Conservation (phyloP, 2,329 filamentous ascomycete species). For the Leptographium galeiforme region DNA sequence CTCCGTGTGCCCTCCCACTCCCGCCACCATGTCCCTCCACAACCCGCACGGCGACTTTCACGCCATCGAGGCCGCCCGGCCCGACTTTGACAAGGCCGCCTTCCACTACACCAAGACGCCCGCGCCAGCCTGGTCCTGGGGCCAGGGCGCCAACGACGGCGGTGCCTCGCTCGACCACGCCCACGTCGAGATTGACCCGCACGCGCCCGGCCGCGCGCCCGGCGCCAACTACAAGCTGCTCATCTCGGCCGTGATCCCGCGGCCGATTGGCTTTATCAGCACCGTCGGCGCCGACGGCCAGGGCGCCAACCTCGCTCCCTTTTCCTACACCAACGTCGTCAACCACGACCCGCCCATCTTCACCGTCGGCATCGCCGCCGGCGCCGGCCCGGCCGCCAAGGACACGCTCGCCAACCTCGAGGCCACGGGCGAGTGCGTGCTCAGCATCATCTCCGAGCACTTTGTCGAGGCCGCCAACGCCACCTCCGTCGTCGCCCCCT, state of each 20-base stretch:
- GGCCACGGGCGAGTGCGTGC: conserved; percentile 59
- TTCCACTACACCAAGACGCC: conserved; percentile 50
- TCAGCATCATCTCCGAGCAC: conserved; percentile 79
- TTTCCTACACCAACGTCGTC: conserved; percentile 74
- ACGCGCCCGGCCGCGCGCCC: conserved; percentile 52
- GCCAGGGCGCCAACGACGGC: conserved; percentile 47
- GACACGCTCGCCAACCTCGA: conserved; percentile 65
- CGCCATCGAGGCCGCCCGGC: conserved; percentile 50
- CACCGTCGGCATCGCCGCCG: conserved; percentile 38
- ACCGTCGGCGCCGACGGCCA: conserved; percentile 40
- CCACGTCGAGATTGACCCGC: conserved; percentile 72
- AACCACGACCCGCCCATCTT: conserved; percentile 82
- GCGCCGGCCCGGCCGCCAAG: conserved; percentile 47
- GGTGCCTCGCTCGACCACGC: conserved; percentile 21
- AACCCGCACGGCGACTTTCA: conserved; percentile 69
- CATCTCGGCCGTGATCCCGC: conserved; percentile 69
- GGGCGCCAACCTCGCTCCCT: conserved; percentile 66
- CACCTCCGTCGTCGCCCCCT: conserved; percentile 65
- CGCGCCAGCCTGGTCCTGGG: conserved; percentile 52
- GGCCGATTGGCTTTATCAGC: conserved; percentile 59
- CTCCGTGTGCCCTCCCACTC: too few species aligned
- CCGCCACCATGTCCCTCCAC: conserved; percentile 24
- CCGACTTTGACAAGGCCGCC: conserved; percentile 33
- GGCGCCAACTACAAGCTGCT: conserved; percentile 83
- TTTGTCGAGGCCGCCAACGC: conserved; percentile 81